These are phyloP conservation scores for Alternaria atra DNA, from an alignment of 2,329 filamentous ascomycete genomes.

Conservation along the genomic window DNA sequence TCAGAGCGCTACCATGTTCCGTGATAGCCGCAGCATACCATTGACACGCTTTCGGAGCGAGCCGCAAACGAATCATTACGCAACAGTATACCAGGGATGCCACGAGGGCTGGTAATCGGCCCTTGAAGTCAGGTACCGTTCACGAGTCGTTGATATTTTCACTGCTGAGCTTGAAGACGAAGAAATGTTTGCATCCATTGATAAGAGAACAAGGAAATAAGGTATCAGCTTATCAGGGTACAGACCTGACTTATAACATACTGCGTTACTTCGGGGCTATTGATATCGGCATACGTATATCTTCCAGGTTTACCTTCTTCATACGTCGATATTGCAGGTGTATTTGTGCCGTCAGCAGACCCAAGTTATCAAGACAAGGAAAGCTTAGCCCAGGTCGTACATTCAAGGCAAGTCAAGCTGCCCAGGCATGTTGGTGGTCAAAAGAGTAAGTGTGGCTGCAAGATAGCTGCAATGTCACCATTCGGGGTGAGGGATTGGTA, in stretches of 20 bases:
- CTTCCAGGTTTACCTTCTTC: not conserved
- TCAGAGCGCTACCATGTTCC: slow-evolving; percentile 4
- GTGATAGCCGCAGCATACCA: slow-evolving; percentile 13
- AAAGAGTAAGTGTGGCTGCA: not conserved
- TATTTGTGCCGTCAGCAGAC: not conserved
- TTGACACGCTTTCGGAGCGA: slow-evolving; percentile 9
- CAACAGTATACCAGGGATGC: slow-evolving; percentile 5
- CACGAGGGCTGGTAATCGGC: slow-evolving; percentile 5
- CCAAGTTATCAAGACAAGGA: not conserved
- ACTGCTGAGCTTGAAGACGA: not conserved
- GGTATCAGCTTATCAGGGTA: not conserved
- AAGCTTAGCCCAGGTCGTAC: not conserved
- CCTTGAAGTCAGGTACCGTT: slow-evolving; percentile 3
- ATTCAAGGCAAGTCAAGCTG: slow-evolving; percentile 2
- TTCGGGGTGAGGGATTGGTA: not conserved
- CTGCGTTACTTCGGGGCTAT: not conserved
- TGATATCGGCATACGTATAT: not conserved
- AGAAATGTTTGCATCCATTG: not conserved
- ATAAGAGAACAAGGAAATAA: no score
- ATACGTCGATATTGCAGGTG: not conserved
- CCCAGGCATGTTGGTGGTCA: slow-evolving; percentile 1
- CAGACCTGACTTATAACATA: not conserved
- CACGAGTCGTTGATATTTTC: not conserved
- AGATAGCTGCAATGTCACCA: slow-evolving; percentile 1
- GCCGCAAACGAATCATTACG: slow-evolving; percentile 6